phyloP scores from a whole-genome alignment of 306 rosid genomes.

The Geum urbanum region DNA sequence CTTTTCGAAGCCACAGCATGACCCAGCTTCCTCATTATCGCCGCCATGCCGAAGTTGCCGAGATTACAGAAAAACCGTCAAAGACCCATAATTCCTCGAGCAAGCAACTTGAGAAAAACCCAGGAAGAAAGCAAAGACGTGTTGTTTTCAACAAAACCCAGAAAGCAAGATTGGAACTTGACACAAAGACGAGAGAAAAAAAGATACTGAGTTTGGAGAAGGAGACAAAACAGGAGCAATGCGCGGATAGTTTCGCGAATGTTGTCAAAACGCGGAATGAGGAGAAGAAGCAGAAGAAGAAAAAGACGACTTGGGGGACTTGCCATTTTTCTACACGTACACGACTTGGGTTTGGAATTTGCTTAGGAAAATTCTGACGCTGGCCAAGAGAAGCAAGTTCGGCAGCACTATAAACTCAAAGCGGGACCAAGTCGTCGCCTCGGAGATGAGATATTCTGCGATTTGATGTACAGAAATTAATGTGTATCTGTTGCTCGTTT shows the following conservation, averaged over 20 bases:
- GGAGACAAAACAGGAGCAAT: neutral
- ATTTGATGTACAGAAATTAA: neutral
- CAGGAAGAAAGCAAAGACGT: neutral
- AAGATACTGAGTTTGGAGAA: neutral
- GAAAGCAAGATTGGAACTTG: neutral
- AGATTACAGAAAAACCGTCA: neutral
- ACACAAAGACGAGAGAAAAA: neutral
- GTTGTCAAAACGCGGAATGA: neutral
- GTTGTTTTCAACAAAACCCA: constrained; percentile 1
- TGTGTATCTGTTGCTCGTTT: neutral
- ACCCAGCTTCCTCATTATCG: constrained; percentile 41
- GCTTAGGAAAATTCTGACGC: neutral
- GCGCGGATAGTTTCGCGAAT: neutral
- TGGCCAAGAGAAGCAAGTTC: neutral
- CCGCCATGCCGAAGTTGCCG: constrained; percentile 44
- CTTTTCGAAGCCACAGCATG: constrained; percentile 27
- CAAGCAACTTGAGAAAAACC: neutral
- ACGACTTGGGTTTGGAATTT: neutral
- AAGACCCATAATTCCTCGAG: neutral
- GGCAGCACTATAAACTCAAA: neutral
- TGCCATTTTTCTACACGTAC: constrained; percentile 7
- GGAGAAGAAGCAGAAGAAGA: too few relatives aligned
- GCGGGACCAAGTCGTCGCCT: neutral
- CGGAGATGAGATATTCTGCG: neutral
- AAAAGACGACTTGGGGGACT: constrained; percentile 9